These are phyloP conservation scores for Aspergillaceae sp. DNA, from an alignment of 2,329 filamentous ascomycete species.

Conservation along the genomic window DNA sequence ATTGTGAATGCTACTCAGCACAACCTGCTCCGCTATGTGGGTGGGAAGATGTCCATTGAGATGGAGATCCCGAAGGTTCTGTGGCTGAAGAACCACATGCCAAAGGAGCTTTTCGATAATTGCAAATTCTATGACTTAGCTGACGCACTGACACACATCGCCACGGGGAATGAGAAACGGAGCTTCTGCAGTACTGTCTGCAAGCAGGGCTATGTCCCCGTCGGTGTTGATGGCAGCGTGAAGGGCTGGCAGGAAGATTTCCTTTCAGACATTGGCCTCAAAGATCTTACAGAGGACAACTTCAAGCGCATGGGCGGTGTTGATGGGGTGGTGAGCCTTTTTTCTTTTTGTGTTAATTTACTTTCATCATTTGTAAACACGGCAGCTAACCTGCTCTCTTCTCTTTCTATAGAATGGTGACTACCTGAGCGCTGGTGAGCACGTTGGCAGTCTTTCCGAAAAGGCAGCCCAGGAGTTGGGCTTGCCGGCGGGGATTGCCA, in stretches of 20 bases:
- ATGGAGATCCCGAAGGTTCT: conserved; percentile 99
- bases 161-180: conserved; percentile 81
- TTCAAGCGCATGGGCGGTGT: conserved; percentile 93
- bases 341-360: conserved; percentile 15
- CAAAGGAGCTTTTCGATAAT: conserved; percentile 73
- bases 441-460: conserved; percentile 75
- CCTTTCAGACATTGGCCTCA: conserved; percentile 74
- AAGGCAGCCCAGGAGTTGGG: conserved; percentile 77
- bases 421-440: conserved; percentile 84
- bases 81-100: conserved; percentile 99
- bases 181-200: conserved; percentile 96
- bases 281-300: conserved; percentile 71
- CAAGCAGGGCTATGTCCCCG: conserved; percentile 92
- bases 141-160: conserved; percentile 88
- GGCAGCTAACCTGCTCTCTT: conserved; percentile 6
- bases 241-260: conserved; percentile 99
- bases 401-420: conserved; percentile 63
- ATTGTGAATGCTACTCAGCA: conserved; percentile 90
- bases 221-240: conserved; percentile 93
- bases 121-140: conserved; percentile 97
- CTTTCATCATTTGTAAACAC: neutral
- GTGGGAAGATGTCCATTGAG: conserved; percentile 96
- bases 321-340: conserved; percentile 76
- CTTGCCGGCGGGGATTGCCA: conserved; percentile 74
- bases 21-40: conserved; percentile 89